Conservation (phyloP, 2,329 filamentous ascomycete genomes). For the Colletotrichum viniferum region DNA sequence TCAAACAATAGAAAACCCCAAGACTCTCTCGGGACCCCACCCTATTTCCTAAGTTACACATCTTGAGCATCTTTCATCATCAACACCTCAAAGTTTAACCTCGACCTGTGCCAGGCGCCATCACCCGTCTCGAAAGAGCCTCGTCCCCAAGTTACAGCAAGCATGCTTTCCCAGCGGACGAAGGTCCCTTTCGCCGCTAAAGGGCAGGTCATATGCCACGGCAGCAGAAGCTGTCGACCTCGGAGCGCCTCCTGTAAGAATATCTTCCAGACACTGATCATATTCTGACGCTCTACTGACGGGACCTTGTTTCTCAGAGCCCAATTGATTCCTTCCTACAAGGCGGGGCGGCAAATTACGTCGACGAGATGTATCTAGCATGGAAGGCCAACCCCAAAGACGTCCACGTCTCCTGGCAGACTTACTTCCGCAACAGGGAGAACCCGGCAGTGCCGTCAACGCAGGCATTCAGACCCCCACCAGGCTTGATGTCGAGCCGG, state of each 20-base stretch:
- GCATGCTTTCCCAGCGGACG: background rate
- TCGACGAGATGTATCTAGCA: slow-evolving; percentile 98
- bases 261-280: rapidly evolving
- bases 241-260: background rate
- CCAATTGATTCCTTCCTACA: slow-evolving; percentile 85
- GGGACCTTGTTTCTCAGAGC: background rate
- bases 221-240: background rate
- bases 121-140: background rate
- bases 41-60: background rate
- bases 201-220: background rate
- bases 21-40: rapidly evolving
- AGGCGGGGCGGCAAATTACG: slow-evolving; percentile 96
- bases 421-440: slow-evolving; percentile 99
- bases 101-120: no score
- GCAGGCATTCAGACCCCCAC: slow-evolving; percentile 93
- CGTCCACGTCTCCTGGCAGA: slow-evolving; percentile 97
- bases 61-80: background rate
- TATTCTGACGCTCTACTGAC: background rate
- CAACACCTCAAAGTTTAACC: background rate
- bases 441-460: slow-evolving; percentile 95
- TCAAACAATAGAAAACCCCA: background rate
- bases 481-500: slow-evolving; percentile 84
- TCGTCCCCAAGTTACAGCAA: background rate
- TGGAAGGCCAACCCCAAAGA: slow-evolving; percentile 93
- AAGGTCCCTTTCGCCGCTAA: background rate